Evolutionary conservation across 1,139 yeast species (phyloP).

Genomic region (Geotrichum citri-aurantii): DNA sequence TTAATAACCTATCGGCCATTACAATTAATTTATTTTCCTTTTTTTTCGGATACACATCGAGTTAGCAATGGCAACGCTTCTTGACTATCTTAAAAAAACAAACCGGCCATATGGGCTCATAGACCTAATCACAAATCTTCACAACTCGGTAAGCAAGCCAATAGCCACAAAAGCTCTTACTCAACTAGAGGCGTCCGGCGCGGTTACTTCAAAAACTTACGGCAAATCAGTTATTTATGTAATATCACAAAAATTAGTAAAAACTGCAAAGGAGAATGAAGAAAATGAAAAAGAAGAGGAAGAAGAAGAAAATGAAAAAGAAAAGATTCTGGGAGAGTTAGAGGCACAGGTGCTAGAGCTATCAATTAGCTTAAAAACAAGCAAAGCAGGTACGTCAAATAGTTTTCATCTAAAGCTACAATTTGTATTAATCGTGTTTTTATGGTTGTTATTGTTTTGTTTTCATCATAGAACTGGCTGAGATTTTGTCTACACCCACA

Average conservation of each 20-base stretch:
- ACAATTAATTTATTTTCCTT: neutral
- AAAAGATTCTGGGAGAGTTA: conserved; percentile 18
- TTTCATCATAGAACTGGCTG: conserved; percentile 9
- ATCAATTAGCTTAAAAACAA: conserved; percentile 15
- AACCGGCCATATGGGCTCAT: conserved; percentile 41
- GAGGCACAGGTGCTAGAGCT: conserved; percentile 18
- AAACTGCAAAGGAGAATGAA: conserved; percentile 20
- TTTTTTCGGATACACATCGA: neutral
- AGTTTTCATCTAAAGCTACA: neutral
- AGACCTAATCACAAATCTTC: conserved; percentile 38
- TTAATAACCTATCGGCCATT: neutral
- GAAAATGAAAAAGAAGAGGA: neutral
- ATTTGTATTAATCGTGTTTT: neutral
- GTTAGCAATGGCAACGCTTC: conserved; percentile 20
- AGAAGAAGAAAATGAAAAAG: conserved; percentile 21
- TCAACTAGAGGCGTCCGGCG: conserved; percentile 28
- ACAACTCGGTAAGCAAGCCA: conserved; percentile 33
- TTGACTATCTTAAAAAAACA: conserved; percentile 35
- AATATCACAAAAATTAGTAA: conserved; percentile 22
- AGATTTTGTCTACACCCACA: conserved; percentile 15
- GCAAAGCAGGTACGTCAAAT: conserved; percentile 18
- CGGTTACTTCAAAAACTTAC: conserved; percentile 33
- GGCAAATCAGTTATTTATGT: conserved; percentile 38
- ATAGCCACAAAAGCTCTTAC: conserved; percentile 33
- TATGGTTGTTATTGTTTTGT: too few species aligned